phyloP scores from a whole-genome alignment of 2,329 filamentous ascomycete species.

The Chalaropsis ovoidea region DNA sequence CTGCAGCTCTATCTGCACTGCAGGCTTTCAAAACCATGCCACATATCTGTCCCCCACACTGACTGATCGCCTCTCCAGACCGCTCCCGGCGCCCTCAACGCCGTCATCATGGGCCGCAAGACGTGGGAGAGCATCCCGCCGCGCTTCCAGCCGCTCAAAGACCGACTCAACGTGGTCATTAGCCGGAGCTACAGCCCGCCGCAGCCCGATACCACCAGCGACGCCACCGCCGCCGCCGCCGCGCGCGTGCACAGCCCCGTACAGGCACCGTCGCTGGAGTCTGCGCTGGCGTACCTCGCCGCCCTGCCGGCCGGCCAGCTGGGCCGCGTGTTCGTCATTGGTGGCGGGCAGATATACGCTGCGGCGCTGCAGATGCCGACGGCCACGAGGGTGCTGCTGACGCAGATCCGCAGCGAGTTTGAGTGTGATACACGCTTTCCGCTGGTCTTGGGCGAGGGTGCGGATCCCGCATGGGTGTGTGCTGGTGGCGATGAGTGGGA shows the following conservation, averaged over 20 bases:
- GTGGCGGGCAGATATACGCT: slow-evolving; percentile 75
- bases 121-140: slow-evolving; percentile 87
- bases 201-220: slow-evolving; percentile 23
- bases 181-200: slow-evolving; percentile 41
- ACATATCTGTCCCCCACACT: background rate
- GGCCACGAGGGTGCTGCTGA: slow-evolving; percentile 57
- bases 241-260: slow-evolving; percentile 38
- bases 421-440: slow-evolving; percentile 70
- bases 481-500: slow-evolving; percentile 44
- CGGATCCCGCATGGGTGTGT: slow-evolving; percentile 44
- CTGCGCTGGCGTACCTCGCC: slow-evolving; percentile 43
- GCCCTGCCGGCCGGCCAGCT: slow-evolving; percentile 30
- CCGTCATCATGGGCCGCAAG: slow-evolving; percentile 94
- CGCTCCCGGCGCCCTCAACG: slow-evolving; percentile 44
- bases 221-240: slow-evolving; percentile 17
- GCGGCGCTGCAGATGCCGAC: slow-evolving; percentile 52
- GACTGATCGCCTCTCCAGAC: slow-evolving; percentile 27
- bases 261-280: slow-evolving; percentile 48
- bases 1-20: slow-evolving; percentile 6
- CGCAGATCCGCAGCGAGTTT: slow-evolving; percentile 57
- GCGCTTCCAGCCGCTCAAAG: slow-evolving; percentile 67
- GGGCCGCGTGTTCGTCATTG: slow-evolving; percentile 71
- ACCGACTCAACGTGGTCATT: slow-evolving; percentile 73
- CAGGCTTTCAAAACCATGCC: background rate
- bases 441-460: slow-evolving; percentile 39